phyloP scores from a whole-genome alignment of 2,329 filamentous ascomycete species.

The Dactylellina parvicollis region DNA sequence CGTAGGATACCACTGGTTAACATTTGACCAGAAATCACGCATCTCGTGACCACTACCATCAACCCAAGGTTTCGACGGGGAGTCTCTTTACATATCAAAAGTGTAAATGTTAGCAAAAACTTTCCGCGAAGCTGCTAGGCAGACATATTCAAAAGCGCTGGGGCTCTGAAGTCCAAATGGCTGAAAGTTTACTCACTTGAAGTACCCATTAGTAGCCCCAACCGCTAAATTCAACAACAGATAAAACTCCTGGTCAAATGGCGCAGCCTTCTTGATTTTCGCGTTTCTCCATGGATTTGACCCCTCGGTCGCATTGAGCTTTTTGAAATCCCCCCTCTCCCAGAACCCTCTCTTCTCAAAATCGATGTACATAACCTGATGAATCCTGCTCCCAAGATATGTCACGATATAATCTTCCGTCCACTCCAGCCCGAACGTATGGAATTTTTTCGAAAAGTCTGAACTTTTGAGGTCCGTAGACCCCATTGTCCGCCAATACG shows the following conservation, averaged over 20 bases:
- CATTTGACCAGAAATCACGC: conserved; percentile 38
- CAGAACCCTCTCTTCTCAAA: conserved; percentile 60
- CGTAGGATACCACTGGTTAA: conserved; percentile 42
- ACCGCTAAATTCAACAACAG: conserved; percentile 67
- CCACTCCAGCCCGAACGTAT: conserved; percentile 64
- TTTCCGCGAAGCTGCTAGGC: too few relatives aligned
- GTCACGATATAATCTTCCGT: conserved; percentile 56
- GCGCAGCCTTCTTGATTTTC: conserved; percentile 62
- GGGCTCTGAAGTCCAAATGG: too few relatives aligned
- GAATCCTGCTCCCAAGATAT: conserved; percentile 34
- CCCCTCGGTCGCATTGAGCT: conserved; percentile 63
- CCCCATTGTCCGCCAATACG: conserved; percentile 61
- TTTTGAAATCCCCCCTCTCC: conserved; percentile 63
- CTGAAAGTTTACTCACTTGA: conserved; percentile 59
- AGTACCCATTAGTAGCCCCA: conserved; percentile 63
- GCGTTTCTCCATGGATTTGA: conserved; percentile 64
- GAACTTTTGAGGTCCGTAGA: conserved; percentile 60
- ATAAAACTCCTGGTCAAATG: conserved; percentile 67
- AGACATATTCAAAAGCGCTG: too few relatives aligned
- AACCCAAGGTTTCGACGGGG: conserved; percentile 31
- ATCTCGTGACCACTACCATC: conserved; percentile 35
- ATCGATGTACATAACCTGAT: conserved; percentile 56
- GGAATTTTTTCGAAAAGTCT: conserved; percentile 63
- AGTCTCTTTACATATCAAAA: too few relatives aligned
- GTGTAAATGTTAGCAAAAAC: too few relatives aligned